Evolutionary conservation across 2,329 filamentous ascomycete genomes (phyloP), one percentile per base, ranked within the genome.

Genomic region (Talaromyces sp.): DNA sequence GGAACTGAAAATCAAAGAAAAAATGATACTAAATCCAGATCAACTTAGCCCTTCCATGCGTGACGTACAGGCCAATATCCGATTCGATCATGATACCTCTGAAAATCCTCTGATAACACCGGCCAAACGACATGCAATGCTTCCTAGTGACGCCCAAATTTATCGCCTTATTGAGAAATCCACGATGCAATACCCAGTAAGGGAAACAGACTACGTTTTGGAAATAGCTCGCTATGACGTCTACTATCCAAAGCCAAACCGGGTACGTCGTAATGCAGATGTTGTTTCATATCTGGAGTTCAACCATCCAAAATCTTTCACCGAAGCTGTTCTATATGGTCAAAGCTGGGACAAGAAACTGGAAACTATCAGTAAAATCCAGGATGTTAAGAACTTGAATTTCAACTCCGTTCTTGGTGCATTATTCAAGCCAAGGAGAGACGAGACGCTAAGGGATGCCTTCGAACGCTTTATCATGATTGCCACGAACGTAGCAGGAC

Each of bases 171-270:
- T 73, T 7, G 75, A 78, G 55, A 74, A 77, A 48, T 67, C 73
- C 1, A 67, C 73, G 0, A 61, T 77, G 28, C 67, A 68, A n/a
- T 76, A 74, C 53, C 64, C 63, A 2, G 63, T 78, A 40, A 75
- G 71, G 56, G 66, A 67, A 6, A 77, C 75, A 0, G 69, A 71
- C 2, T 75, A 75, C 55, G 67, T 73, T 8, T 66, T 78, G n/a
- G 76, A 78, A 58, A 65, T 78, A 35, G 69, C 73, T 8, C 71
- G 75, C 5, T 77, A 75, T 55, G 76, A 78, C 56, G 64, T 70
- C 35, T 76, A 74, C 45, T 59, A 59, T 35, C 65, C 64, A 8
- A 53, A 43, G 43, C 6, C 36, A 9, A 52, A 10, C 15, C 41
- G 22, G 19, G 13, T 28, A 56, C 55, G 35, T 13, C 41, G 17